Conservation (phyloP, 306 rosid species). For the Comarum palustre region DNA sequence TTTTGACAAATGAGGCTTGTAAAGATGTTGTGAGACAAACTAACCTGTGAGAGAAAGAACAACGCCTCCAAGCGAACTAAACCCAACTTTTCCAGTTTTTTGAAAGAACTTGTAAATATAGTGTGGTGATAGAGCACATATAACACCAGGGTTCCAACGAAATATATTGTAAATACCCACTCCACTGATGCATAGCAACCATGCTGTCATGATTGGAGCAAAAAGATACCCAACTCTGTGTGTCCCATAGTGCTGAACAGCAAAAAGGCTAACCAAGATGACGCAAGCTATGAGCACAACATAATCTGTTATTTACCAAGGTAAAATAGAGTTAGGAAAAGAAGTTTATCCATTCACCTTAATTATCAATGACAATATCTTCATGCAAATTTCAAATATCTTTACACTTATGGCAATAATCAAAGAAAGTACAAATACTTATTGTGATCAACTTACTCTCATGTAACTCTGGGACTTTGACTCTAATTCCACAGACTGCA, state of each 20-base stretch:
- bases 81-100: conserved; percentile 24
- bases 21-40: not conserved
- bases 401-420: not conserved
- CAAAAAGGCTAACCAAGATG: conserved; percentile 25
- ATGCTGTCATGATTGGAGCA: conserved; percentile 27
- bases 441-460: conserved; percentile 22
- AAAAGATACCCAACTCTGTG: conserved; percentile 28
- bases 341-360: not conserved
- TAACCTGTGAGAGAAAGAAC: conserved; percentile 29
- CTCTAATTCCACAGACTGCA: conserved; percentile 25
- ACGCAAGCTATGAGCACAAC: conserved; percentile 21
- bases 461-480: conserved; percentile 15
- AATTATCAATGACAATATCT: not conserved
- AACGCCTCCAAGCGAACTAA: conserved; percentile 29
- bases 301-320: conserved; percentile 13
- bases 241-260: conserved; percentile 30
- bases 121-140: conserved; percentile 20
- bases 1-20: not conserved
- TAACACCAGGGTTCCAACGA: conserved; percentile 26
- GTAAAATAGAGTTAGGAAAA: not conserved
- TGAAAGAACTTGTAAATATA: conserved; percentile 19
- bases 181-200: conserved; percentile 23
- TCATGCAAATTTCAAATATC: not conserved
- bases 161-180: conserved; percentile 25
- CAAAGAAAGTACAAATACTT: not conserved